These are phyloP conservation scores for Nicotiana undulata DNA, from an alignment of 257 asterid genomes.

Conservation along the genomic window DNA sequence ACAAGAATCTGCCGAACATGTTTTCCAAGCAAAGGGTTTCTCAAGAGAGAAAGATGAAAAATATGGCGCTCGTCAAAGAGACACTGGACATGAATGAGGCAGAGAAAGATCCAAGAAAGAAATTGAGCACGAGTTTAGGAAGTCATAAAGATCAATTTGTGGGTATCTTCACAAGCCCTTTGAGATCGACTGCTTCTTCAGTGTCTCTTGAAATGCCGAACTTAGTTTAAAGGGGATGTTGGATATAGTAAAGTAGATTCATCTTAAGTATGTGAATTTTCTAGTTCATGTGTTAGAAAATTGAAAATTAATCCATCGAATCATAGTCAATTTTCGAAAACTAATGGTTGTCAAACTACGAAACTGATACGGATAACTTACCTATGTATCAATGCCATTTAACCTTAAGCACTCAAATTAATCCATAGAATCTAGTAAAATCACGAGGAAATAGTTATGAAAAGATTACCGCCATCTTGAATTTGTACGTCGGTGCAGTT, in stretches of 20 bases:
- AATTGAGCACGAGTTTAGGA: background rate
- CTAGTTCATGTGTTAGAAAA: background rate
- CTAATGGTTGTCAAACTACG: no score
- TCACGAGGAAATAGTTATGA: background rate
- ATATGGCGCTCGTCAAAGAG: background rate
- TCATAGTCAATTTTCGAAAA: no score
- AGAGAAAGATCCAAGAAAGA: background rate
- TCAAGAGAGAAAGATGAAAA: background rate
- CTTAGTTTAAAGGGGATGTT: background rate
- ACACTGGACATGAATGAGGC: background rate
- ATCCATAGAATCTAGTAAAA: background rate
- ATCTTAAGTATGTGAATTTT: background rate
- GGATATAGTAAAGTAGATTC: background rate
- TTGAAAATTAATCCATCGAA: no score
- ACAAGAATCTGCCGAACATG: background rate
- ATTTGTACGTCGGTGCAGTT: background rate
- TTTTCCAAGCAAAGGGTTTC: background rate
- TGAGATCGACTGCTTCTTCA: background rate
- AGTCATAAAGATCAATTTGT: background rate
- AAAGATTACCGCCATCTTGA: background rate
- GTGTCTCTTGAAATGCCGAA: background rate
- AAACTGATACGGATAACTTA: no score
- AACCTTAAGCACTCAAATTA: background rate
- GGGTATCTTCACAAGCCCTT: background rate
- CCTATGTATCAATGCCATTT: background rate